Conservation (phyloP, 768 basidiomycete species). For the Imleria badia region DNA sequence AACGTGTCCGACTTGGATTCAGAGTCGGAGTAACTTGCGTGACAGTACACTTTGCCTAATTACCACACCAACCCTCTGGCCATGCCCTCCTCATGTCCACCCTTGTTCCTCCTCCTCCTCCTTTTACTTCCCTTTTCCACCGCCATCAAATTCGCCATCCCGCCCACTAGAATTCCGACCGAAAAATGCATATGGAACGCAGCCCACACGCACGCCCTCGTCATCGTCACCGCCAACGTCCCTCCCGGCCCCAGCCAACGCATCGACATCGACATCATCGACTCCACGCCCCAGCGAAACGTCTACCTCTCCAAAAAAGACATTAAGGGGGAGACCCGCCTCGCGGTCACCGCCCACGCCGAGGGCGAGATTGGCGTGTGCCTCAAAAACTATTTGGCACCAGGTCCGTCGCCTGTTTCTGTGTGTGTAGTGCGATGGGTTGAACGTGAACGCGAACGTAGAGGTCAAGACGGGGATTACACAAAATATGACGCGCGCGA, state of each 20-base stretch:
- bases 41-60: neutral
- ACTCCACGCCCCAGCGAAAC: conserved; percentile 81
- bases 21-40: neutral
- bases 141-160: conserved; percentile 87
- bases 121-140: conserved; percentile 29
- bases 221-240: conserved; percentile 95
- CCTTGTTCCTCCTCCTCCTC: conserved; percentile 23
- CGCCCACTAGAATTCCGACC: conserved; percentile 67
- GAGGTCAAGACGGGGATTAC: conserved; percentile 49
- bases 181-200: conserved; percentile 95
- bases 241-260: conserved; percentile 73
- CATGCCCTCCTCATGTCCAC: neutral
- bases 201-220: conserved; percentile 80
- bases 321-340: conserved; percentile 86
- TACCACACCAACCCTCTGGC: neutral
- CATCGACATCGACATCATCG: conserved; percentile 92
- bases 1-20: no score
- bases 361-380: conserved; percentile 97
- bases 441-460: conserved; percentile 19
- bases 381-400: conserved; percentile 77
- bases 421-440: neutral
- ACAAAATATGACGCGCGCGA: conserved; percentile 54
- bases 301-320: conserved; percentile 87
- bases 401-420: conserved; percentile 42
- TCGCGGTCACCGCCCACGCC: conserved; percentile 91